Evolutionary conservation across 192 early-diverging fungal genomes (phyloP).

Genomic region (Backusella psychrophila): DNA sequence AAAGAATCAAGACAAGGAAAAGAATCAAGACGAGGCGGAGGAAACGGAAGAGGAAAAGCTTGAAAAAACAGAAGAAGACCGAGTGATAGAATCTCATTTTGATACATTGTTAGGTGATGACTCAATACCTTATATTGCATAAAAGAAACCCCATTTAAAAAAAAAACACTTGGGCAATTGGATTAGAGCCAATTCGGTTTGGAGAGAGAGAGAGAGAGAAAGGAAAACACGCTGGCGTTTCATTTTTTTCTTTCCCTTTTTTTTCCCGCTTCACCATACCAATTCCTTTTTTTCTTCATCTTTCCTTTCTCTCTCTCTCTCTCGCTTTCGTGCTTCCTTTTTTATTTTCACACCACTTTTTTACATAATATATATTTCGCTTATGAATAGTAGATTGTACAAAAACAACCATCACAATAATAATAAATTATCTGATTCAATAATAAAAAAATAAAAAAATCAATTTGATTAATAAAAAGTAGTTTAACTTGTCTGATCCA

Average conservation of each 20-base stretch:
- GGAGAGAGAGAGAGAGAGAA: background rate
- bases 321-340: background rate
- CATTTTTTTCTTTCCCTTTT: background rate
- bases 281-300: background rate
- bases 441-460: background rate
- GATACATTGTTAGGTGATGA: slow-evolving; percentile 19
- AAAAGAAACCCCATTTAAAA: background rate
- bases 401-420: background rate
- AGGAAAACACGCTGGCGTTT: slow-evolving; percentile 13
- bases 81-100: slow-evolving; percentile 23
- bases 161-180: background rate
- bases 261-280: background rate
- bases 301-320: background rate
- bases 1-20: background rate
- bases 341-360: background rate
- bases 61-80: slow-evolving; percentile 4
- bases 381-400: slow-evolving; percentile 1
- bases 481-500: background rate
- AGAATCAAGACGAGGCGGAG: background rate
- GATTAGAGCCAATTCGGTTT: background rate
- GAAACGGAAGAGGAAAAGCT: background rate
- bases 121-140: slow-evolving; percentile 27
- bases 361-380: background rate
- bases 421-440: background rate
- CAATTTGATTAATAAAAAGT: background rate